Base-by-base conservation (phyloP, 768 basidiomycete species). In the Pisolithus orientalis region DNA sequence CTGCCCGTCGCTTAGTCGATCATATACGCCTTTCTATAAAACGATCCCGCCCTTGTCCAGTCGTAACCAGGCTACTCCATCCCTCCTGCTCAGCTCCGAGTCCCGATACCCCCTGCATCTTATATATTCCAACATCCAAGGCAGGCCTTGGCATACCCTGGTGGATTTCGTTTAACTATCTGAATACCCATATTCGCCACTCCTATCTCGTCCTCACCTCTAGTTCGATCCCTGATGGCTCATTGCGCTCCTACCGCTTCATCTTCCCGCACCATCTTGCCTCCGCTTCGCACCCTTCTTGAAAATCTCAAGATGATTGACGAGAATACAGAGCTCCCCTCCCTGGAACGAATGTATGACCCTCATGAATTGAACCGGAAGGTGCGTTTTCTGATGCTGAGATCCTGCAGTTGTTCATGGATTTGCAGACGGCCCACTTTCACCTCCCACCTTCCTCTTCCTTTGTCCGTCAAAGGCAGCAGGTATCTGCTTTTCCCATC, bases 211-310 rank as follows among this genome's bases (percentile, higher is more conserved):
- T 34, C 34, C 13, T 14, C 34, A 34, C 34, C 44, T 14, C 49
- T 47, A 14, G 16, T 38, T 34, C 32, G 38, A 46, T 27, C 37
- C 34, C 4, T 17, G 21, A 62, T 64, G 59, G 49, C 45, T 5
- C 42, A 50, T 46, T 50, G 14, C 44, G 40, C 43, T 49, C 48
- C 58, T 53, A 59, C 50, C 52, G 5, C 37, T 53, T 63, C 34
- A 11, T 34, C 70, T 48, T 51, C 63, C 42, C 79, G 79, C 31
- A 79, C 80, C 24, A 77, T 73, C 1, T 76, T 83, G 11, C 81
- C 81, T 13, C 69, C 82, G 10, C 70, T 83, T 10, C 77, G 70
- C 51, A 66, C 77, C 9, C 76, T 82, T 51, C 46, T 47, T 21
- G 46, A 47, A 5, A 63, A 75, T 49, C 72, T 82, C 24, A 32